Evolutionary conservation across 129 eudicot species (phyloP).

Genomic region (Flaveria linearis): DNA sequence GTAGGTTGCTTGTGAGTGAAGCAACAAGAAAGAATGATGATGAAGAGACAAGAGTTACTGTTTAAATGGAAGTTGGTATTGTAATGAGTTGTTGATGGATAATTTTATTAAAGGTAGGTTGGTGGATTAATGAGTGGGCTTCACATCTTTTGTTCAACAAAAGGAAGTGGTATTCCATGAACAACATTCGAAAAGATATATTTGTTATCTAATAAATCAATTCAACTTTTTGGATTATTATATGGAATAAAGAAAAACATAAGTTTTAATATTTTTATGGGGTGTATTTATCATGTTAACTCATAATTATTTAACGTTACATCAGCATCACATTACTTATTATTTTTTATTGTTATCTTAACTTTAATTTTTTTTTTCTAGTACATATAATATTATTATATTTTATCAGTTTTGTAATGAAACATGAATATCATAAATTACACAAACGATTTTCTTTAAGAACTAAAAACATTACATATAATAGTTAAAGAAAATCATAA

Average conservation of each 20-base stretch:
- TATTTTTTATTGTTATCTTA: no score
- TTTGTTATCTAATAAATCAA: not conserved
- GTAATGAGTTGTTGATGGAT: conserved; percentile 13
- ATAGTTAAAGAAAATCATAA: no score
- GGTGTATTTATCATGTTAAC: no score
- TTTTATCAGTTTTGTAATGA: no score
- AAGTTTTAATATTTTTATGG: no score
- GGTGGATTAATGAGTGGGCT: conserved; percentile 36
- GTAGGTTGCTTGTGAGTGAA: not conserved
- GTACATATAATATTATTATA: no score
- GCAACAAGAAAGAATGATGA: conserved; percentile 22
- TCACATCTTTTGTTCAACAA: conserved; percentile 33
- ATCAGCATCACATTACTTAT: no score
- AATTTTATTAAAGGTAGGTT: conserved; percentile 19
- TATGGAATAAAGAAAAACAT: not conserved
- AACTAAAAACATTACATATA: no score
- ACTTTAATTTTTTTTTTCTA: no score
- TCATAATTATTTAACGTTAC: no score
- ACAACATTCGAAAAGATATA: not conserved
- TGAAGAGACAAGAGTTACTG: conserved; percentile 20
- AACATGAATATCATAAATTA: no score
- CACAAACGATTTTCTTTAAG: no score
- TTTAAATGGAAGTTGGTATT: conserved; percentile 35
- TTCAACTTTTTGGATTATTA: not conserved
- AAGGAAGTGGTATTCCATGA: conserved; percentile 36